A percentile compares a stretch with the other conserved stretches of the same genome.
These are phyloP conservation scores for Pseudogymnoascus sp. DNA, from an alignment of 2,329 filamentous ascomycete genomes.

Conservation along the genomic window DNA sequence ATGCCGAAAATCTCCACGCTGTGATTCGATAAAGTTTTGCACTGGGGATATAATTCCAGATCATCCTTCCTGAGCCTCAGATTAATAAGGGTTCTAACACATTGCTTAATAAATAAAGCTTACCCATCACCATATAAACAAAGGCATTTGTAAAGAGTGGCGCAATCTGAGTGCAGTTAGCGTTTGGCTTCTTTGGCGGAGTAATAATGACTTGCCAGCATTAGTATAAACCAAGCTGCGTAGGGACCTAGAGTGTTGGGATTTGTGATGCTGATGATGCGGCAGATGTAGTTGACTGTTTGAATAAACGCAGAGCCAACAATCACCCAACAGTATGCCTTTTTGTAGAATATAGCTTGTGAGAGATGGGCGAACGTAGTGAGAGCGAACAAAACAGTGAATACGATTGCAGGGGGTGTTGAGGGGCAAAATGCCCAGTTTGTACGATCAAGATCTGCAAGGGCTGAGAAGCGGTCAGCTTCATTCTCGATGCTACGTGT, in stretches of 20 bases:
- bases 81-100: not conserved
- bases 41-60: slow-evolving; percentile 23
- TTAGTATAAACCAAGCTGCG: slow-evolving; percentile 22
- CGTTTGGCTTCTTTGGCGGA: not conserved
- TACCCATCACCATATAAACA: slow-evolving; percentile 26
- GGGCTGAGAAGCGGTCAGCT: not conserved
- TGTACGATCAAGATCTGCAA: not conserved
- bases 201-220: slow-evolving; percentile 15
- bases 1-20: slow-evolving; percentile 22
- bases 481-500: not conserved
- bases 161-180: slow-evolving; percentile 17
- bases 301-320: slow-evolving; percentile 16
- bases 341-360: slow-evolving; percentile 32
- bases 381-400: slow-evolving; percentile 31
- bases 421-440: slow-evolving; percentile 26
- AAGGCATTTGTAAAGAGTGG: slow-evolving; percentile 27
- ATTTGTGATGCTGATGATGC: slow-evolving; percentile 23
- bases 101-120: too few relatives aligned
- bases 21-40: slow-evolving; percentile 21
- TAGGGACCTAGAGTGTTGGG: slow-evolving; percentile 25
- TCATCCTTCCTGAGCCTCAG: slow-evolving; percentile 19
- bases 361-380: slow-evolving; percentile 28
- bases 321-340: slow-evolving; percentile 24
- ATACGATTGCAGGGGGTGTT: slow-evolving; percentile 30
- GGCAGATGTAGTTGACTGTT: slow-evolving; percentile 19